Evolutionary conservation across 2,329 filamentous ascomycete genomes (phyloP), one percentile per base, ranked within the genome.

Genomic region (Penicillium janthinellum): DNA sequence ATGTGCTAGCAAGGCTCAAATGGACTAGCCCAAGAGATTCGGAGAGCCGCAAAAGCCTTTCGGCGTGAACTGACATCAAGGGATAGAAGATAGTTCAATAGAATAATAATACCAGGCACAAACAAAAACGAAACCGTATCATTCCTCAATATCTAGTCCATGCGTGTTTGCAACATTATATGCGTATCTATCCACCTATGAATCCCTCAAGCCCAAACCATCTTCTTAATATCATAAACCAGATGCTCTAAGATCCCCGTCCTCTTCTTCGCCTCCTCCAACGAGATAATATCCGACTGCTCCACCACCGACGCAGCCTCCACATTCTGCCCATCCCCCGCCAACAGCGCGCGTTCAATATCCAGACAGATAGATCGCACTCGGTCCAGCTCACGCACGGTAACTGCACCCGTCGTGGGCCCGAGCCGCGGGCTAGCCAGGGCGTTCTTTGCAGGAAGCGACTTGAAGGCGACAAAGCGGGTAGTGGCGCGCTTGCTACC

Each of bases 201-300:
- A 3, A 6, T 10, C 11, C 14, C 11, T 59, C 52, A 69, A 10
- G 83, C 82, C 95, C 95, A 98, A 12, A 99, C 92, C 73, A 98
- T 78, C 81, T 91, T 96, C 85, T 96, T 97, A 69, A 98, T 83
- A 60, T 89, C 90, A 80, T 98, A 92, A 1, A 92, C 91, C 70
- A 96, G 78, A 73, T 94, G 89, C 77, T 97, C 94, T 54, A 98
- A 75, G 68, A 96, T 82, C 0, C 92, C 91, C 0, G 94, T 97
- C 61, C 89, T 92, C 80, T 86, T 90, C 83, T 86, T 94, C 58
- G 95, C 95, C 71, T 97, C 92, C 1, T 86, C 87, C 55, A 96
- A 75, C 25, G 88, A 91, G 54, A 99, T 91, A 54, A 99, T 91
- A 68, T 94, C 90, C 42, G 79, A 79, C 59, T 87, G 78, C 60